Evolutionary conservation across 2,329 filamentous ascomycete species (phyloP).

Genomic region (Setomelanomma holmii): DNA sequence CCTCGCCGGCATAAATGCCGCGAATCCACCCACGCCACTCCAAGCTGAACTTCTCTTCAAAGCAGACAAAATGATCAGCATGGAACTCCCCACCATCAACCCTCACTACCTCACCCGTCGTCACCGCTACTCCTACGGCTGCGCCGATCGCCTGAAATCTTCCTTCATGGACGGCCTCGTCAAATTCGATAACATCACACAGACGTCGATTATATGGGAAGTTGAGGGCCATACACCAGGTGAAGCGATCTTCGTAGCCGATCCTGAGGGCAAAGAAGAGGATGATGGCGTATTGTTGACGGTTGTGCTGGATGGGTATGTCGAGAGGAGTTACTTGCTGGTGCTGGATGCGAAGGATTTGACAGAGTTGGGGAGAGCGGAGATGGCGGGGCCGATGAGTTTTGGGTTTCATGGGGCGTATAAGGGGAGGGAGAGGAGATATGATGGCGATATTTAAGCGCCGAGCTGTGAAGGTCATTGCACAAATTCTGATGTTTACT

Average conservation of each 20-base stretch:
- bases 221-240: conserved; percentile 69
- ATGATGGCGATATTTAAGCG: conserved; percentile 25
- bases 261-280: conserved; percentile 59
- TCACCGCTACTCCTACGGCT: conserved; percentile 68
- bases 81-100: conserved; percentile 73
- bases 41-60: conserved; percentile 18
- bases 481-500: not conserved
- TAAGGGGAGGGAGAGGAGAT: conserved; percentile 20
- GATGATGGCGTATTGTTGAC: conserved; percentile 70
- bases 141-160: conserved; percentile 64
- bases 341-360: conserved; percentile 69
- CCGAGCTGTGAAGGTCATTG: not conserved
- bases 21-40: conserved; percentile 3
- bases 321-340: conserved; percentile 68
- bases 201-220: conserved; percentile 64
- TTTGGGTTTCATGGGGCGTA: conserved; percentile 72
- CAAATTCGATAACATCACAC: conserved; percentile 69
- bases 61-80: conserved; percentile 53
- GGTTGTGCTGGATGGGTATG: conserved; percentile 69
- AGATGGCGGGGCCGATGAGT: conserved; percentile 65
- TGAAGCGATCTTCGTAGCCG: conserved; percentile 71
- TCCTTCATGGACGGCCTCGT: conserved; percentile 68
- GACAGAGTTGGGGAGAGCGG: conserved; percentile 69
- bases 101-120: conserved; percentile 59
- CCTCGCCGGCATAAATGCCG: conserved; percentile 45